phyloP scores from a whole-genome alignment of 371 early-diverging fungal species.

The Syncephalastrum contaminatum region DNA sequence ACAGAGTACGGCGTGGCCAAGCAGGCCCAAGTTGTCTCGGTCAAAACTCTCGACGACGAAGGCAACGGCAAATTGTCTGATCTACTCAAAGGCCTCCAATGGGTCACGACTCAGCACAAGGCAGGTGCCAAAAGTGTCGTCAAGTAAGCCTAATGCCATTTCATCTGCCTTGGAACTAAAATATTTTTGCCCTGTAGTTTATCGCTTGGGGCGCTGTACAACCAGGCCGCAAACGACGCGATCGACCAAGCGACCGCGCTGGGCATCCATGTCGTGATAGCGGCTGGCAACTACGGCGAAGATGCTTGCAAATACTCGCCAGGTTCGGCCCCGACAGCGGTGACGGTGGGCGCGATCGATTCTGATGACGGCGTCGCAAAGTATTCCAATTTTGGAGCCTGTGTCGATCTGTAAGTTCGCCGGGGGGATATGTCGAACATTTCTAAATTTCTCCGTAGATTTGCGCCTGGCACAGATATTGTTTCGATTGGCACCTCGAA shows the following conservation, averaged over 20 bases:
- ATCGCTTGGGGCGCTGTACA: conserved; percentile 56
- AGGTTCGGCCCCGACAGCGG: conserved; percentile 73
- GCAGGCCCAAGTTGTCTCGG: conserved; percentile 56
- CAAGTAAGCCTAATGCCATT: conserved; percentile 42
- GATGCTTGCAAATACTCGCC: conserved; percentile 90
- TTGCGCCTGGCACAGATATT: conserved; percentile 82
- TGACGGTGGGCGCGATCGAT: conserved; percentile 90
- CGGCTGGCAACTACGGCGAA: conserved; percentile 62
- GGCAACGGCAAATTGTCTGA: conserved; percentile 56
- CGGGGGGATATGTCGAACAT: conserved; percentile 7
- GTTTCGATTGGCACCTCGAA: conserved; percentile 55
- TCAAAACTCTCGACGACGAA: conserved; percentile 58
- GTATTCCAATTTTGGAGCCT: conserved; percentile 78
- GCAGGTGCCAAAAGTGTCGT: conserved; percentile 27
- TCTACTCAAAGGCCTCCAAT: conserved; percentile 66
- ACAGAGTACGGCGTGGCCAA: conserved; percentile 62
- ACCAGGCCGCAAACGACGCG: conserved; percentile 58
- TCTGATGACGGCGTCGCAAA: conserved; percentile 66
- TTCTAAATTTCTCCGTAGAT: conserved; percentile 14
- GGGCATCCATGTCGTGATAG: conserved; percentile 58
- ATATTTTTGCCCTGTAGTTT: conserved; percentile 33
- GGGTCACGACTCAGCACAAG: conserved; percentile 46
- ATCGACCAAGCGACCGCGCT: conserved; percentile 48
- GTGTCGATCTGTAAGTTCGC: conserved; percentile 70
- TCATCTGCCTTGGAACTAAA: no score